These are phyloP conservation scores for Alloteropsis semialata DNA, from an alignment of 176 grass and related monocot species.

Conservation along the genomic window DNA sequence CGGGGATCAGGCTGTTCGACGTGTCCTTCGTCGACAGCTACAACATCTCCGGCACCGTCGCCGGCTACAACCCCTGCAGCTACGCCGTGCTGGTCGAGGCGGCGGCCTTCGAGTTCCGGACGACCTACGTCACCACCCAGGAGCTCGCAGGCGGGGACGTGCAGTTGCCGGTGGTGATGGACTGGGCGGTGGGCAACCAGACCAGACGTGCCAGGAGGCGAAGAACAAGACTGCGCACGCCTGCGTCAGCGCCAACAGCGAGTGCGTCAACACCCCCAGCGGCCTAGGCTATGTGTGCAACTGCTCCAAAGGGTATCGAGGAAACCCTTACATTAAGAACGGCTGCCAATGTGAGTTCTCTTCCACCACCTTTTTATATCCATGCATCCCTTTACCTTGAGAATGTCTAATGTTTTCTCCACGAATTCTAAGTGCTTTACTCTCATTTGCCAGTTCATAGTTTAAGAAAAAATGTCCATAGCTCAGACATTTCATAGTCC, in stretches of 20 bases:
- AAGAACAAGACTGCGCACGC: background rate
- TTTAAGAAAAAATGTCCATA: too few species aligned
- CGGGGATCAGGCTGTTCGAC: background rate
- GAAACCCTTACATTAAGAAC: slow-evolving; percentile 40
- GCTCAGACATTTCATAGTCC: too few species aligned
- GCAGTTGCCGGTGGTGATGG: slow-evolving; percentile 25
- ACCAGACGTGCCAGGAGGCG: slow-evolving; percentile 36
- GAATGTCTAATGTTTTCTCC: too few species aligned
- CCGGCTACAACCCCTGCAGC: slow-evolving; percentile 25
- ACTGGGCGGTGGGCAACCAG: slow-evolving; percentile 38
- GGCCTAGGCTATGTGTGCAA: slow-evolving; percentile 35
- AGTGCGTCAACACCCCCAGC: slow-evolving; percentile 33
- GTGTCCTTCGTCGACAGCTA: background rate
- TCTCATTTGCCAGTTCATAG: too few species aligned
- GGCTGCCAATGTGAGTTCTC: slow-evolving; percentile 44
- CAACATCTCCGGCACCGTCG: background rate
- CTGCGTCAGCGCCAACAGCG: slow-evolving; percentile 32
- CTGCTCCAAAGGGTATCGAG: too few species aligned
- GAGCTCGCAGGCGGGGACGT: background rate
- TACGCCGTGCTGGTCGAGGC: slow-evolving; percentile 43
- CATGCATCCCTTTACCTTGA: too few species aligned
- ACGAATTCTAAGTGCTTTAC: too few species aligned
- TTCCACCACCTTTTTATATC: too few species aligned
- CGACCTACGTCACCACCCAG: background rate
- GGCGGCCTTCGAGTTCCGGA: slow-evolving; percentile 27